Conservation (phyloP, 345 rosid species). For the Excoecaria agallocha region DNA sequence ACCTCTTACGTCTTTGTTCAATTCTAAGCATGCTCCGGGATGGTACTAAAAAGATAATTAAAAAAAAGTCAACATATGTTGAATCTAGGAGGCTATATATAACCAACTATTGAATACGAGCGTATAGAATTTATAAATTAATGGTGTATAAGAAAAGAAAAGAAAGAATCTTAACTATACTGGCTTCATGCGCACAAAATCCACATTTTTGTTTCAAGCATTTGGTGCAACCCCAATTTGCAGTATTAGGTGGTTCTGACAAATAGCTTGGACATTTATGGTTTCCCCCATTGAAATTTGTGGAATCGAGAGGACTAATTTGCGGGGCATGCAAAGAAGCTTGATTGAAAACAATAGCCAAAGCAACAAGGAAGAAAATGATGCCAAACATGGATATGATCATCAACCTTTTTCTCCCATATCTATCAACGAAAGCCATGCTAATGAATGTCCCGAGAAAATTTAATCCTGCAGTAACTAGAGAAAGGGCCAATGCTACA, state of each 20-base stretch:
- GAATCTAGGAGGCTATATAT: too few relatives aligned
- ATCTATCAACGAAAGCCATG: constrained; percentile 68
- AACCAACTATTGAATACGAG: too few relatives aligned
- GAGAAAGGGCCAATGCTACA: constrained; percentile 78
- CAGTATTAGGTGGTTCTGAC: background rate
- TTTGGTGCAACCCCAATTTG: constrained; percentile 62
- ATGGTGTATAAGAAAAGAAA: too few relatives aligned
- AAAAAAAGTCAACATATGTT: too few relatives aligned
- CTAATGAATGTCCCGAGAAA: constrained; percentile 74
- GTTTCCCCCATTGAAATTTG: constrained; percentile 44
- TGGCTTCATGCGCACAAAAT: constrained; percentile 45
- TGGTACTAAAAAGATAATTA: constrained; percentile 30
- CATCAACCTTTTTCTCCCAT: constrained; percentile 77
- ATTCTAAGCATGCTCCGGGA: constrained; percentile 71
- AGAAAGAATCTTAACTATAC: constrained; percentile 28
- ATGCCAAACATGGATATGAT: constrained; percentile 74
- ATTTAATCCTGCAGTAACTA: constrained; percentile 78
- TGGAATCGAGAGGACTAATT: constrained; percentile 31
- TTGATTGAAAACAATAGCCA: constrained; percentile 51
- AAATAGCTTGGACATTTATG: constrained; percentile 53
- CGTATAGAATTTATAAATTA: too few relatives aligned
- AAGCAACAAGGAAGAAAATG: constrained; percentile 48
- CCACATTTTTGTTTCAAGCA: constrained; percentile 60
- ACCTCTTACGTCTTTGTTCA: constrained; percentile 23
- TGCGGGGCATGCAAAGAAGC: constrained; percentile 56